Conservation (phyloP, 352 stramenopile species). For the Phytophthora multivora region DNA sequence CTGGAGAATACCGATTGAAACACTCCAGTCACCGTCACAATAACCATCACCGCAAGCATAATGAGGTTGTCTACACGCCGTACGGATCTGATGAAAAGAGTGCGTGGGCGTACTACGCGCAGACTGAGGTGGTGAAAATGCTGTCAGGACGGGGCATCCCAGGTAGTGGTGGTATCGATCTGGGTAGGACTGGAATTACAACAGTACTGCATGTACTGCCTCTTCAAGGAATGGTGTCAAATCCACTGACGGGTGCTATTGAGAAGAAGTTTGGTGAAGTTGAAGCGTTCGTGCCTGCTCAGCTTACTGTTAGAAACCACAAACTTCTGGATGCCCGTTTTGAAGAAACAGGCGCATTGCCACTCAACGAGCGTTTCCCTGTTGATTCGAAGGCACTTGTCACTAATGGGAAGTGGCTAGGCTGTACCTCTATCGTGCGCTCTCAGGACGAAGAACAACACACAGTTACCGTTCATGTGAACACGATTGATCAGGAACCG, state of each 20-base stretch:
- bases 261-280: slow-evolving; percentile 96
- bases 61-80: slow-evolving; percentile 44
- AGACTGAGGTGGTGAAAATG: slow-evolving; percentile 71
- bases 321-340: slow-evolving; percentile 96
- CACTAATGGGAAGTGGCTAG: slow-evolving; percentile 90
- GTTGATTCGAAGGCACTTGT: slow-evolving; percentile 86
- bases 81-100: slow-evolving; percentile 63
- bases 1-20: slow-evolving; percentile 65
- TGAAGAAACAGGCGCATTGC: slow-evolving; percentile 78
- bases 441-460: slow-evolving; percentile 64
- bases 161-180: slow-evolving; percentile 92
- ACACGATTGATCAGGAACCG: slow-evolving; percentile 93
- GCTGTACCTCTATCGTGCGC: slow-evolving; percentile 87
- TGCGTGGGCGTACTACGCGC: slow-evolving; percentile 68
- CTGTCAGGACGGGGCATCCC: slow-evolving; percentile 76
- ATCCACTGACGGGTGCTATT: slow-evolving; percentile 91
- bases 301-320: slow-evolving; percentile 93
- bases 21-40: slow-evolving; percentile 24
- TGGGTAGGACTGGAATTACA: slow-evolving; percentile 86
- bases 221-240: slow-evolving; percentile 94
- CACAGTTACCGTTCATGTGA: slow-evolving; percentile 89
- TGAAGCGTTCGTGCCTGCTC: slow-evolving; percentile 95
- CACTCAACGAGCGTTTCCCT: slow-evolving; percentile 92
- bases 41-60: slow-evolving; percentile 20
- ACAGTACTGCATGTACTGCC: slow-evolving; percentile 85